These are phyloP conservation scores for Malus hybrid DNA, from an alignment of 331 rosid genomes.

Conservation along the genomic window DNA sequence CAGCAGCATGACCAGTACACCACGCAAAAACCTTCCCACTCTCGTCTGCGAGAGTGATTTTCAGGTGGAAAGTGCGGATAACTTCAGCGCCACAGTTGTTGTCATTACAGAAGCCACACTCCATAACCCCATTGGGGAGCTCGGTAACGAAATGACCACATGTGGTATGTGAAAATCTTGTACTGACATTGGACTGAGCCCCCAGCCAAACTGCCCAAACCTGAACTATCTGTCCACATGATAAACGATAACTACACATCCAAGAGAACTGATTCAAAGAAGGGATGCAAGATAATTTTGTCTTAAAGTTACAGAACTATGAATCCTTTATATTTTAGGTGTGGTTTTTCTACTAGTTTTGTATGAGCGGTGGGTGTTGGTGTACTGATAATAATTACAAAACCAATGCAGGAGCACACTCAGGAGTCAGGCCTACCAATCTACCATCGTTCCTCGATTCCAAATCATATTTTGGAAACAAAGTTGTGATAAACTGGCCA, in stretches of 20 bases:
- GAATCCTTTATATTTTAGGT: not conserved
- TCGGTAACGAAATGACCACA: conserved; percentile 70
- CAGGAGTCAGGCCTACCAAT: not conserved
- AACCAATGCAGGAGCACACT: not conserved
- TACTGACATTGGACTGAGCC: conserved; percentile 49
- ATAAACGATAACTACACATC: not conserved
- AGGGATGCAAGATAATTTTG: not conserved
- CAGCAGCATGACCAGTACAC: conserved; percentile 85
- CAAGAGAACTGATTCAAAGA: not conserved
- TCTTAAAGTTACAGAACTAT: not conserved
- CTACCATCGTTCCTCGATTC: not conserved
- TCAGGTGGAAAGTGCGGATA: conserved; percentile 58
- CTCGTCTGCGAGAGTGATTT: conserved; percentile 76
- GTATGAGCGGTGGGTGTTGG: not conserved
- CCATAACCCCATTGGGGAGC: conserved; percentile 29
- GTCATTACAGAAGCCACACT: conserved; percentile 65
- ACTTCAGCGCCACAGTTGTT: conserved; percentile 37
- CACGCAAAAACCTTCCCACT: conserved; percentile 67
- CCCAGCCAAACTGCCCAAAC: conserved; percentile 46
- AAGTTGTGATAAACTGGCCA: not conserved
- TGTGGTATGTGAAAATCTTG: conserved; percentile 56
- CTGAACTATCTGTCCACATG: conserved; percentile 46
- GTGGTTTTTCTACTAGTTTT: not conserved
- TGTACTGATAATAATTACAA: not conserved
- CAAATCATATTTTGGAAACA: not conserved